Evolutionary conservation across 164 flowering plant species (phyloP).

Genomic region (Aristolochia californica): DNA sequence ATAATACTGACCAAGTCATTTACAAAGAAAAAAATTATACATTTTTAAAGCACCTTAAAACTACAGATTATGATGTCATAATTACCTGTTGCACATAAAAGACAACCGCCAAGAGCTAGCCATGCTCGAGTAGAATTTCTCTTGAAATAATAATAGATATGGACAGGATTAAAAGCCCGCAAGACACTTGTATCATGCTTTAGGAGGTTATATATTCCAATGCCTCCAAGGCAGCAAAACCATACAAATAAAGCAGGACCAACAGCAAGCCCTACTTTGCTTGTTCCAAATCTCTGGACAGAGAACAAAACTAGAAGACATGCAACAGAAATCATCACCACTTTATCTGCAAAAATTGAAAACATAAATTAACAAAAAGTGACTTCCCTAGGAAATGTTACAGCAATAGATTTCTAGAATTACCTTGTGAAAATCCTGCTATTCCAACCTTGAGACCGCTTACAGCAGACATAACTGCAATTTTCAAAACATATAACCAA

Average conservation of each 20-base stretch:
- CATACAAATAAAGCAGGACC: conserved; percentile 95
- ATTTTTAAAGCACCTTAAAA: not conserved
- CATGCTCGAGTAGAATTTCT: conserved; percentile 85
- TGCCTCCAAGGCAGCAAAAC: conserved; percentile 91
- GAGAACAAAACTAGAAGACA: conserved; percentile 83
- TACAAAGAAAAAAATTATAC: not conserved
- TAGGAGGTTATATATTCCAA: conserved; percentile 85
- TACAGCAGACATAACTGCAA: conserved; percentile 92
- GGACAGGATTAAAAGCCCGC: conserved; percentile 83
- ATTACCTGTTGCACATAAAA: conserved; percentile 92
- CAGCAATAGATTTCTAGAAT: conserved; percentile 4
- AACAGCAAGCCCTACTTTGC: conserved; percentile 90
- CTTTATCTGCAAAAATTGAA: conserved; percentile 59
- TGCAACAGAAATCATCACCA: conserved; percentile 87
- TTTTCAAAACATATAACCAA: conserved; percentile 1
- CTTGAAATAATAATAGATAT: conserved; percentile 84
- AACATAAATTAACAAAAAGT: conserved; percentile 3
- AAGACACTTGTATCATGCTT: conserved; percentile 70
- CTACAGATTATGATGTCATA: not conserved
- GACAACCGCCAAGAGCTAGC: conserved; percentile 91
- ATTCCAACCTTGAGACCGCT: conserved; percentile 84
- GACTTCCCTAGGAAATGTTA: not conserved
- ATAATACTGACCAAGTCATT: too few species aligned
- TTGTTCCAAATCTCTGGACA: conserved; percentile 89
- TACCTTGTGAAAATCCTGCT: conserved; percentile 62